Evolutionary conservation across 805 yeast genomes (phyloP), one percentile per base, ranked within the genome.

Genomic region (Candida chilensis): DNA sequence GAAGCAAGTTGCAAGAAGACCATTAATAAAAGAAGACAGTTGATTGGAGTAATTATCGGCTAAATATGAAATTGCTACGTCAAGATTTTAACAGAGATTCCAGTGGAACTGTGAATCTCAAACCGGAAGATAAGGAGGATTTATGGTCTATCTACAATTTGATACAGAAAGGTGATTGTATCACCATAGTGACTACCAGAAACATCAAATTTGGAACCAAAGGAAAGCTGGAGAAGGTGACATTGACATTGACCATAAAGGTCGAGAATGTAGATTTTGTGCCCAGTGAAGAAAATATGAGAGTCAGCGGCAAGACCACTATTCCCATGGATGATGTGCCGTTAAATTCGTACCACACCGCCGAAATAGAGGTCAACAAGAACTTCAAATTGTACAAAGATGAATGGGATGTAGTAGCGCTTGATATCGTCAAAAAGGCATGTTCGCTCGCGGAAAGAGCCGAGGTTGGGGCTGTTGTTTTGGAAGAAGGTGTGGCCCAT

Each of bases 401-500:
- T 15, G 82, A 74, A 32, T 87, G 94, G 88, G 96, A 90, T 51
- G 68, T 74, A 26, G 62, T 78, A 30, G 72, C 82, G 10, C 66
- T 75, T 35, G 77, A 73, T 19, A 57, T 80, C 13, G 60, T 87
- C 5, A 63, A 72, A 11, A 78, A 81, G 29, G 74, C 95, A 2
- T 74, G 86, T 29, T 74, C 83, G 16, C 67, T 83, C 12, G 95
- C 78, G 34, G 68, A 72, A 22, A 78, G 78, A 47, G 94, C 96
- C 0, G 97, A 90, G 44, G 72, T 90, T 14, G 98, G 95, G 3
- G 97, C 97, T 1, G 77, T 92, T 16, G 94, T 88, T 0, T 54
- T 92, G 44, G 87, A 90, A 53, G 96, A 92, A 45, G 98, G 97
- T 14, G 73, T 92, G 31, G 96, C 96, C 3, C 95, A 90, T 52